These are phyloP conservation scores for Pythium dissotocum DNA, from an alignment of 352 stramenopile species.

Conservation along the genomic window DNA sequence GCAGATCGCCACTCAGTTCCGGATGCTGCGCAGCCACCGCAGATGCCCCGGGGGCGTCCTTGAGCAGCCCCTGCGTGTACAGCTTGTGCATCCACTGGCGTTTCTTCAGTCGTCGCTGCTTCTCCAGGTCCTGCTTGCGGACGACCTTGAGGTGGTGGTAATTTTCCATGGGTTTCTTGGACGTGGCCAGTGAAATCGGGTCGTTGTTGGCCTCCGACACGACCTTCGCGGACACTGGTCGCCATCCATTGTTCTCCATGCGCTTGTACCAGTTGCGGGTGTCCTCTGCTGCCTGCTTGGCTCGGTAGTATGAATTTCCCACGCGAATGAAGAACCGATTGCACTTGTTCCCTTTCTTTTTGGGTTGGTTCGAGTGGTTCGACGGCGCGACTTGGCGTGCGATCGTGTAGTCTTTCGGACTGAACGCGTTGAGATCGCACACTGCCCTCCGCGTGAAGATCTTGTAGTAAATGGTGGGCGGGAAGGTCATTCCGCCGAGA, in stretches of 20 bases:
- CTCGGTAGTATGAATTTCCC: constrained; percentile 70
- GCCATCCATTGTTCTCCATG: constrained; percentile 91
- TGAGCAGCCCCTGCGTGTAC: constrained; percentile 59
- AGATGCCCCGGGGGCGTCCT: constrained; percentile 13
- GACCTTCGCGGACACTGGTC: constrained; percentile 84
- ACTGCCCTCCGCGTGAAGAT: constrained; percentile 87
- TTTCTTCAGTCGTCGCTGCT: constrained; percentile 60
- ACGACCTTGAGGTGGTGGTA: constrained; percentile 59
- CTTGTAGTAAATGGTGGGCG: constrained; percentile 95
- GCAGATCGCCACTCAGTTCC: constrained; percentile 21
- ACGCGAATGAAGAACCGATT: constrained; percentile 63
- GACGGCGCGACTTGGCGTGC: constrained; percentile 35
- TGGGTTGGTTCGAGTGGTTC: constrained; percentile 30
- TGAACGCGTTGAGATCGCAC: constrained; percentile 90
- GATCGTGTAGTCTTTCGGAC: constrained; percentile 87
- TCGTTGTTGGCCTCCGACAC: constrained; percentile 61
- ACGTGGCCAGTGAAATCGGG: constrained; percentile 53
- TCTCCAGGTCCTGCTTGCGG: constrained; percentile 54
- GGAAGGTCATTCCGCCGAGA: constrained; percentile 84
- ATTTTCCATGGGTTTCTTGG: constrained; percentile 28
- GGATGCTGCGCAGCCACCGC: constrained; percentile 10
- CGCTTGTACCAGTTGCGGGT: constrained; percentile 83
- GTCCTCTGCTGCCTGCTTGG: constrained; percentile 47
- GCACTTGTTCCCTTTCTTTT: constrained; percentile 16
- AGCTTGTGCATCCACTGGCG: constrained; percentile 83